Conservation (phyloP, 495 filamentous ascomycete genomes). For the Chaetomium tenue region DNA sequence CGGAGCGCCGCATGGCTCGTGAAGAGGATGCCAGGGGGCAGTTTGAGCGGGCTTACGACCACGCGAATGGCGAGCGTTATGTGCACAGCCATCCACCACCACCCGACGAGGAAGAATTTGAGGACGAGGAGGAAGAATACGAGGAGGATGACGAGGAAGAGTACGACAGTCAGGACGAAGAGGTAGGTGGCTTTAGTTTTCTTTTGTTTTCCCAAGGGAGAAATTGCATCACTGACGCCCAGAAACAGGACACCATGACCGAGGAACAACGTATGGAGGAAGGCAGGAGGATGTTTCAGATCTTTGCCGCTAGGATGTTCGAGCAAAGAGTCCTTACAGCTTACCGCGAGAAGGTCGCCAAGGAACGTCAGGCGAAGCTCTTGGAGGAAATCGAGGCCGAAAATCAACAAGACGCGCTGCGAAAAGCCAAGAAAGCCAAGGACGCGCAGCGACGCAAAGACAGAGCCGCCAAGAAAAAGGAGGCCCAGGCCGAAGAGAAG, state of each 20-base stretch:
- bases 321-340: constrained; percentile 96
- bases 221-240: constrained; percentile 34
- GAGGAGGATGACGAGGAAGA: constrained; percentile 87
- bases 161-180: constrained; percentile 85
- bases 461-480: constrained; percentile 78
- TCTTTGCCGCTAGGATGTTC: constrained; percentile 99
- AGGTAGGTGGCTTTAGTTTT: constrained; percentile 39
- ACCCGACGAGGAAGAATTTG: constrained; percentile 71
- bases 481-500: constrained; percentile 85
- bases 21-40: constrained; percentile 86
- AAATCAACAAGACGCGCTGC: constrained; percentile 65
- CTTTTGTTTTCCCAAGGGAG: not conserved
- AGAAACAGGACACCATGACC: constrained; percentile 81
- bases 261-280: constrained; percentile 99
- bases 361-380: constrained; percentile 86
- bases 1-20: constrained; percentile 92
- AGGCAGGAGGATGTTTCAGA: constrained; percentile 98
- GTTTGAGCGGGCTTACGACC: constrained; percentile 60
- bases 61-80: constrained; percentile 46
- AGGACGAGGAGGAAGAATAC: constrained; percentile 62
- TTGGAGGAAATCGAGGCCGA: constrained; percentile 91
- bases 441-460: constrained; percentile 93
- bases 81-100: constrained; percentile 53
- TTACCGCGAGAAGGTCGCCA: constrained; percentile 92
- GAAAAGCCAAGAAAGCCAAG: constrained; percentile 87